These are phyloP conservation scores for Boletus vinaceobasis DNA, from an alignment of 768 basidiomycete genomes.

Conservation along the genomic window DNA sequence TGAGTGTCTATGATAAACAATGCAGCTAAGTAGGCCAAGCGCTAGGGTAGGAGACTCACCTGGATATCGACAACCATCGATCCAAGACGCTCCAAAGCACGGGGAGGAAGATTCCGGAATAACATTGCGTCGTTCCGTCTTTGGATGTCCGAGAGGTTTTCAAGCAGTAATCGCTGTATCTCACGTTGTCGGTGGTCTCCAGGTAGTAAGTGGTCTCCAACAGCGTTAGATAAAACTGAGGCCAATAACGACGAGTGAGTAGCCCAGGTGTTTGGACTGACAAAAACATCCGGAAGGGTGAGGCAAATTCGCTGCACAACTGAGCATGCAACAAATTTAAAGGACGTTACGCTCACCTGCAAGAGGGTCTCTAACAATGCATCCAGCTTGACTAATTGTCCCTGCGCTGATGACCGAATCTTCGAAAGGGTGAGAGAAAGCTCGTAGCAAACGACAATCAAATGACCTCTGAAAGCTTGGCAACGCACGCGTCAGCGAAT, in stretches of 20 bases:
- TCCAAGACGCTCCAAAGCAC: slow-evolving; percentile 55
- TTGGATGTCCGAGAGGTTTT: slow-evolving; percentile 66
- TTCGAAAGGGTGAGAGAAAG: slow-evolving; percentile 25
- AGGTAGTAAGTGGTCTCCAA: slow-evolving; percentile 24
- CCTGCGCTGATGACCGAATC: slow-evolving; percentile 56
- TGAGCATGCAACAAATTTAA: background rate
- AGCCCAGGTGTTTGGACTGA: slow-evolving; percentile 70
- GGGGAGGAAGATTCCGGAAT: slow-evolving; percentile 63
- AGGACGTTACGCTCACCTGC: slow-evolving; percentile 44
- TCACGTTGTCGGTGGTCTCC: slow-evolving; percentile 37
- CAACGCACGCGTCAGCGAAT: slow-evolving; percentile 67
- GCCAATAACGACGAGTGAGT: slow-evolving; percentile 40
- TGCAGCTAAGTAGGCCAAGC: background rate
- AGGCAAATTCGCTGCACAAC: slow-evolving; percentile 58
- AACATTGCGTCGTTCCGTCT: slow-evolving; percentile 79
- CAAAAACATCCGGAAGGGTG: slow-evolving; percentile 68
- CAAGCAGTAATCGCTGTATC: slow-evolving; percentile 47
- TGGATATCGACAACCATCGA: slow-evolving; percentile 58
- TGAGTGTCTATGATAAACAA: slow-evolving; percentile 53
- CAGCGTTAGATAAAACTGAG: slow-evolving; percentile 41
- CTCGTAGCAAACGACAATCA: background rate
- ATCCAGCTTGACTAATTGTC: slow-evolving; percentile 53
- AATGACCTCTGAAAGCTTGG: slow-evolving; percentile 59
- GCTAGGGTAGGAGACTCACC: slow-evolving; percentile 21
- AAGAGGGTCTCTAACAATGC: slow-evolving; percentile 52